A percentile compares a stretch with the other conserved stretches of the same genome.
These are phyloP conservation scores for Paecilomyces formosus DNA, from an alignment of 2,329 filamentous ascomycete species.

Conservation along the genomic window DNA sequence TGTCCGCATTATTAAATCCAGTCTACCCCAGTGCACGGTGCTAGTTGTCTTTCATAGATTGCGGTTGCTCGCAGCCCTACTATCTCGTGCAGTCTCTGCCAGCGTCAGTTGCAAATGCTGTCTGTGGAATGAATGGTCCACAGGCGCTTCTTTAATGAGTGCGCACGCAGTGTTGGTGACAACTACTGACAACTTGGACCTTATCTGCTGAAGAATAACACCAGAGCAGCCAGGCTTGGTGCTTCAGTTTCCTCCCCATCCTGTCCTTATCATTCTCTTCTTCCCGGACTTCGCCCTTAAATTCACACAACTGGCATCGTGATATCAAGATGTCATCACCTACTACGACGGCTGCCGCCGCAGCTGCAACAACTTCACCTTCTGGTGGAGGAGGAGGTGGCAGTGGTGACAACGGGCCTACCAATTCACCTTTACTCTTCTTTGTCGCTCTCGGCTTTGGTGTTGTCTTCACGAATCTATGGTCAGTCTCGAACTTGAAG, in stretches of 20 bases:
- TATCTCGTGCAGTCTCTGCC: neutral
- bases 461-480: conserved; percentile 97
- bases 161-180: neutral
- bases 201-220: neutral
- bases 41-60: neutral
- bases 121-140: neutral
- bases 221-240: neutral
- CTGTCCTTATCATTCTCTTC: neutral
- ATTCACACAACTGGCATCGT: neutral
- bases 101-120: neutral
- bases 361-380: conserved; percentile 19
- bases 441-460: conserved; percentile 95
- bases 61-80: neutral
- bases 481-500: conserved; percentile 52
- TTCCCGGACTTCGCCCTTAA: neutral
- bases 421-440: conserved; percentile 72
- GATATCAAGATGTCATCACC: conserved; percentile 18
- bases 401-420: conserved; percentile 41
- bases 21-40: neutral
- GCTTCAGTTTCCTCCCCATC: neutral
- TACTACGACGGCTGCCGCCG: conserved; percentile 17
- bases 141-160: neutral
- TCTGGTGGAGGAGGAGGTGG: conserved; percentile 10
- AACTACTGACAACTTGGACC: neutral
- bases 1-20: neutral